These are phyloP conservation scores for Zymoseptoria ardabiliae DNA, from an alignment of 2,329 filamentous ascomycete genomes.

Conservation along the genomic window DNA sequence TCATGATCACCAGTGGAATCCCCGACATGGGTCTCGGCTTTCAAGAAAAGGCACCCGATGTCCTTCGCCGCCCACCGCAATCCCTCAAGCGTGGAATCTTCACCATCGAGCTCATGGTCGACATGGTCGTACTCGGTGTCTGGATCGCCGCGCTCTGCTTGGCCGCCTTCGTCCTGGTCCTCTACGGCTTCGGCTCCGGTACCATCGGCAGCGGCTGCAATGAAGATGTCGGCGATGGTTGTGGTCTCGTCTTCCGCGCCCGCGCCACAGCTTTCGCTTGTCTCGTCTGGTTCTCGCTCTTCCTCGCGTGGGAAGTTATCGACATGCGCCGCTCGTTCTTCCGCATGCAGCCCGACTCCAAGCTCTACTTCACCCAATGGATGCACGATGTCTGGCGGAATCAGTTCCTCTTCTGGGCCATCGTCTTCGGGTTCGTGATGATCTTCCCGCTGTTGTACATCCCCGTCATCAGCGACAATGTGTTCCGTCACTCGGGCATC, in stretches of 20 bases:
- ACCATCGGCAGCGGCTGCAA: slow-evolving; percentile 55
- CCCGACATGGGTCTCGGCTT: slow-evolving; percentile 84
- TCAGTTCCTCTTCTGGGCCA: slow-evolving; percentile 50
- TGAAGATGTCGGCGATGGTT: slow-evolving; percentile 46
- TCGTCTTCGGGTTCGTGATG: slow-evolving; percentile 38
- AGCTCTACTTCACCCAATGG: slow-evolving; percentile 59
- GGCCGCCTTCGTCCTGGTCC: slow-evolving; percentile 54
- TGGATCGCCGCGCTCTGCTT: slow-evolving; percentile 65
- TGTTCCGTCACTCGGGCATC: slow-evolving; percentile 61
- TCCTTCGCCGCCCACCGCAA: slow-evolving; percentile 75
- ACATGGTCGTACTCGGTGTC: slow-evolving; percentile 72
- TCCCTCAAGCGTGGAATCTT: slow-evolving; percentile 63
- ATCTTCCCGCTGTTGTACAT: slow-evolving; percentile 53
- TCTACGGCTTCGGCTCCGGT: slow-evolving; percentile 51
- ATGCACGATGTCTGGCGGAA: slow-evolving; percentile 62
- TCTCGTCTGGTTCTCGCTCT: slow-evolving; percentile 68
- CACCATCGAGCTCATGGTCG: slow-evolving; percentile 66
- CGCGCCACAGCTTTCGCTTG: slow-evolving; percentile 67
- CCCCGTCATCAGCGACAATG: slow-evolving; percentile 56
- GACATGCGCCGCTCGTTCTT: slow-evolving; percentile 68
- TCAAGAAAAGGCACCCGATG: slow-evolving; percentile 65
- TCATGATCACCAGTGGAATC: slow-evolving; percentile 83
- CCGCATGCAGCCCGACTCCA: slow-evolving; percentile 59
- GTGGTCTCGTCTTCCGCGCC: slow-evolving; percentile 61
- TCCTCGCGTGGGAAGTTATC: slow-evolving; percentile 73